A percentile compares a stretch with the other conserved stretches of the same genome.
These are phyloP conservation scores for Phytophthora chlamydospora DNA, from an alignment of 352 stramenopile species.

Conservation along the genomic window DNA sequence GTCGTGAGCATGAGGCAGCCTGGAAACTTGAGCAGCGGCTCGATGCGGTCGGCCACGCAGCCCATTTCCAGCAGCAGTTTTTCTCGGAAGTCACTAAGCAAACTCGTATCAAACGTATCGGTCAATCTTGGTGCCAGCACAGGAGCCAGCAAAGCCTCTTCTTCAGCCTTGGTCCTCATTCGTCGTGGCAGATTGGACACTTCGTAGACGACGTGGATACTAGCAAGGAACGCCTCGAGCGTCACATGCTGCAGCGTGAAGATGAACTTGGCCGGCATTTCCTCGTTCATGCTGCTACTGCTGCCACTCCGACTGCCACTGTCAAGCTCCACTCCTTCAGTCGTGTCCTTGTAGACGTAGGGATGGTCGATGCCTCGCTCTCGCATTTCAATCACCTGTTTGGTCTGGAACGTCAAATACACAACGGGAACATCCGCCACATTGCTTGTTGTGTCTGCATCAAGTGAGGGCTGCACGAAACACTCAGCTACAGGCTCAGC, in stretches of 20 bases:
- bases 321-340: neutral
- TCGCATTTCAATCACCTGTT: slow-evolving; percentile 74
- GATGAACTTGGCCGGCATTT: slow-evolving; percentile 55
- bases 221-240: slow-evolving; percentile 67
- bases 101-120: slow-evolving; percentile 78
- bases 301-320: slow-evolving; percentile 9
- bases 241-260: slow-evolving; percentile 82
- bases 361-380: slow-evolving; percentile 72
- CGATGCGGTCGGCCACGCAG: slow-evolving; percentile 75
- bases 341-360: slow-evolving; percentile 58
- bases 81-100: slow-evolving; percentile 89
- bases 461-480: slow-evolving; percentile 40
- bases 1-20: slow-evolving; percentile 87
- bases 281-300: slow-evolving; percentile 8
- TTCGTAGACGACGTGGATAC: slow-evolving; percentile 65
- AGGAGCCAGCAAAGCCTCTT: slow-evolving; percentile 66
- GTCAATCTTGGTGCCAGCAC: slow-evolving; percentile 62
- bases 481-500: slow-evolving; percentile 55
- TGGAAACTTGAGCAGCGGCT: slow-evolving; percentile 86
- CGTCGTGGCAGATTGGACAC: slow-evolving; percentile 52
- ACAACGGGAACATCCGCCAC: slow-evolving; percentile 16
- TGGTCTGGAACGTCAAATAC: slow-evolving; percentile 69
- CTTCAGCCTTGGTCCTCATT: slow-evolving; percentile 66
- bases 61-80: slow-evolving; percentile 53
- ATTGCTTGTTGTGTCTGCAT: neutral